Percentiles rank a stretch among this genome's conserved stretches.
These are phyloP conservation scores for Plasmodium fragile DNA, from an alignment of 169 alveolate species.

Conservation along the genomic window DNA sequence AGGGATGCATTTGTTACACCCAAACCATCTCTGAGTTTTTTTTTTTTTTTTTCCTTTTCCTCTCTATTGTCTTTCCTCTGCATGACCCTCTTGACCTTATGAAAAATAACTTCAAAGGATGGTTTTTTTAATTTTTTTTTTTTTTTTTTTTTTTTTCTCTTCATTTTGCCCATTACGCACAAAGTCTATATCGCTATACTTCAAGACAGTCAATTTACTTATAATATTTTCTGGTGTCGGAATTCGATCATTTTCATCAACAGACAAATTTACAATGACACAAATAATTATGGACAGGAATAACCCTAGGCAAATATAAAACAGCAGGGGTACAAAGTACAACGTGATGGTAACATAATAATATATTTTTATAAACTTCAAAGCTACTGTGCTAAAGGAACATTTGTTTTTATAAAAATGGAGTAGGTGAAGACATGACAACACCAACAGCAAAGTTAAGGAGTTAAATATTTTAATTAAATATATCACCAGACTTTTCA, in stretches of 20 bases:
- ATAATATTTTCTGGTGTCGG: constrained; percentile 72
- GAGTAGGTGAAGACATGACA: constrained; percentile 31
- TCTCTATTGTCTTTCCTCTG: constrained; percentile 1
- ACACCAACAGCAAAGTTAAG: constrained; percentile 15
- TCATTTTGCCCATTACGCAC: constrained; percentile 8
- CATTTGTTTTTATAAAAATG: constrained; percentile 57
- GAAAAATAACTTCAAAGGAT: constrained; percentile 57
- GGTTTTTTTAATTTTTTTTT: constrained; percentile 39
- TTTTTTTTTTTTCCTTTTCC: neutral
- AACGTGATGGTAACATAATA: constrained; percentile 43
- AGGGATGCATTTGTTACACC: neutral
- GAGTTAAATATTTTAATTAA: constrained; percentile 31
- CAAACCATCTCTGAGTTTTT: neutral
- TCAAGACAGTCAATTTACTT: constrained; percentile 74
- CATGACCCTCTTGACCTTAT: constrained; percentile 47
- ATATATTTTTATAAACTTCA: constrained; percentile 27
- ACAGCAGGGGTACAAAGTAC: constrained; percentile 48
- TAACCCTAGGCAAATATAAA: constrained; percentile 50
- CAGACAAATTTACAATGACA: constrained; percentile 44
- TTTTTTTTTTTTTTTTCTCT: constrained; percentile 5
- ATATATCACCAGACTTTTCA: neutral
- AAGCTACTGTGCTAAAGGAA: constrained; percentile 15
- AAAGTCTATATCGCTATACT: constrained; percentile 67
- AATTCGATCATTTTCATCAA: constrained; percentile 51
- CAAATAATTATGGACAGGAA: constrained; percentile 58